A percentile compares a stretch with the other conserved stretches of the same genome.
These are phyloP conservation scores for Raddia distichophylla DNA, from an alignment of 176 grass and related monocot genomes.

Conservation along the genomic window DNA sequence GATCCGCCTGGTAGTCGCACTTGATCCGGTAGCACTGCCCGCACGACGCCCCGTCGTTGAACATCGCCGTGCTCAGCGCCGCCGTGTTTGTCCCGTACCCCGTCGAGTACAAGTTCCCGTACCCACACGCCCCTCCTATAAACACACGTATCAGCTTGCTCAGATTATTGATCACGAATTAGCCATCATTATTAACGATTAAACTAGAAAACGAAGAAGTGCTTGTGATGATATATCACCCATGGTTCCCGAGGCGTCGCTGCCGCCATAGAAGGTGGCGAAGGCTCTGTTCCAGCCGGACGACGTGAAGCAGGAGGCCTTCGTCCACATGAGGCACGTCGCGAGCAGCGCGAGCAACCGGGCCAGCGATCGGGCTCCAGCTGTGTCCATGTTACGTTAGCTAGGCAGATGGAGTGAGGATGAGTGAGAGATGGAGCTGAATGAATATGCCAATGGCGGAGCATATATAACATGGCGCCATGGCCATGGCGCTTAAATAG, in stretches of 20 bases:
- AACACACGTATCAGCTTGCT: neutral
- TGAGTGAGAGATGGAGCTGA: neutral
- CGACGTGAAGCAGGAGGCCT: constrained; percentile 30
- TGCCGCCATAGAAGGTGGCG: constrained; percentile 84
- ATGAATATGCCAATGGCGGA: constrained; percentile 16
- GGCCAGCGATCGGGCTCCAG: neutral
- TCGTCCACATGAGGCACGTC: constrained; percentile 10
- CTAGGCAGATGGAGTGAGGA: neutral
- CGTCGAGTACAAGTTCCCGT: constrained; percentile 74
- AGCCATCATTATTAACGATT: no score
- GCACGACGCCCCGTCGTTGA: constrained; percentile 77
- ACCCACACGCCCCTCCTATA: constrained; percentile 84
- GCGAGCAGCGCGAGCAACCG: constrained; percentile 20
- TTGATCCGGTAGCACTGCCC: constrained; percentile 73
- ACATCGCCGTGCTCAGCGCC: constrained; percentile 88
- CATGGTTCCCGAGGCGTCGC: constrained; percentile 84
- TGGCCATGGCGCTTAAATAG: constrained; percentile 2
- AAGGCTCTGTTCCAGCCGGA: constrained; percentile 47
- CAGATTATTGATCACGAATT: no score
- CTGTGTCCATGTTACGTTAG: neutral
- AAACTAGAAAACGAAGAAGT: no score
- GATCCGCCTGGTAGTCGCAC: constrained; percentile 51
- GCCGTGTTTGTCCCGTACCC: constrained; percentile 94
- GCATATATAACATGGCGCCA: neutral
- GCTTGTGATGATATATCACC: constrained; percentile 32